Percentiles rank a stretch among this genome's conserved stretches.
These are phyloP conservation scores for Petrea volubilis DNA, from an alignment of 257 asterid species.

Conservation along the genomic window DNA sequence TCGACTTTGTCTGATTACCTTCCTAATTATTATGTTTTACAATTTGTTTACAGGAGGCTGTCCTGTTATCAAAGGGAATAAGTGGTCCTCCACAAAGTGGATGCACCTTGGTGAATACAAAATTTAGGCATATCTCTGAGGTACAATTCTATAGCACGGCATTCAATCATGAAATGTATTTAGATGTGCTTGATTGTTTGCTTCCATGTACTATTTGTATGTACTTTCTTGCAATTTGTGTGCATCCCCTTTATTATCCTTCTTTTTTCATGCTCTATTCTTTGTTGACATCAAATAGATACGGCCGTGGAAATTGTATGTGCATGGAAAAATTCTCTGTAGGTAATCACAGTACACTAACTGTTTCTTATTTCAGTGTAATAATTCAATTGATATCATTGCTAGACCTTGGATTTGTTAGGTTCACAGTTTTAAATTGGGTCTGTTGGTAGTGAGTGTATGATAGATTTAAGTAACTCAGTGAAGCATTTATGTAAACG, in stretches of 20 bases:
- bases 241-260: neutral
- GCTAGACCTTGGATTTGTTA: neutral
- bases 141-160: conserved; percentile 1
- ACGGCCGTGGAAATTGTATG: neutral
- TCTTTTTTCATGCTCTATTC: neutral
- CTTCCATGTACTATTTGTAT: neutral
- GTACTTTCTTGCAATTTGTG: neutral
- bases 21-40: neutral
- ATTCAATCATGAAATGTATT: neutral
- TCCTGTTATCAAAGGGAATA: conserved; percentile 58
- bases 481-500: neutral
- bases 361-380: neutral
- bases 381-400: neutral
- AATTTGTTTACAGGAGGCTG: conserved; percentile 53
- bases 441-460: neutral
- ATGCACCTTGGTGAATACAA: conserved; percentile 66
- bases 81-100: conserved; percentile 73
- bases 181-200: neutral
- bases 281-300: neutral
- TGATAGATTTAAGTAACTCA: neutral
- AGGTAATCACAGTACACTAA: neutral
- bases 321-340: neutral
- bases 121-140: conserved; percentile 22
- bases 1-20: neutral
- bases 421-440: neutral